Evolutionary conservation across 73 alveolate species (phyloP), one percentile per base, ranked within the genome.

Genomic region (Paramecium caudatum): DNA sequence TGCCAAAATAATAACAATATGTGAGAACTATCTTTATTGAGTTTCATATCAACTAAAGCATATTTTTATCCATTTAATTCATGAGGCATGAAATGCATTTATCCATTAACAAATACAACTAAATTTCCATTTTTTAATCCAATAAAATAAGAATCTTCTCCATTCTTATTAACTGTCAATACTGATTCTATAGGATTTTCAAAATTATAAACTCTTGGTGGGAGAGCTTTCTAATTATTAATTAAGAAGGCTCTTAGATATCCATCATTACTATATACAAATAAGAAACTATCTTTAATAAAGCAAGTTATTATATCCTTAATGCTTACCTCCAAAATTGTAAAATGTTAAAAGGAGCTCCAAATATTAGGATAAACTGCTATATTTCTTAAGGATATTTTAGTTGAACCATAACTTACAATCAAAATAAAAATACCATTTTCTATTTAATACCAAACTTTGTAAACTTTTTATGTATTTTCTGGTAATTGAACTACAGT

Each of bases 111-210:
- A 55, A 55, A 55, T 1, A 43, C 12, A 9, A 55, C 23, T 4
- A 55, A 55, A 2, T 21, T 10, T 0, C 80, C 80, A 55, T 55
- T 55, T 10, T 55, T 10, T 7, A 55, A 23, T 2, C 80, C 80
- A 23, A 55, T 55, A 23, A 27, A 55, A 27, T 55, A 55, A 2
- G 80, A 27, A 19, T 55, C 80, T 2, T 55, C 21, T 1, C 1
- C 9, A 10, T 55, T 55, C 6, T 3, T 27, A 1, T 23, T 55
- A 55, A 55, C 30, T 10, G 46, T 23, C 30, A 55, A 9, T 0
- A 55, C 80, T 27, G 80, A 55, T 55, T 55, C 80, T 27, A 55
- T 55, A 55, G 80, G 80, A 55, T 55, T 55, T 4, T 55, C 46
- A 55, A 55, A 55, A 23, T 55, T 55, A 23, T 55, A 55, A 23